phyloP scores from a whole-genome alignment of 2,329 filamentous ascomycete genomes.

The Trichoderma guizhouense region DNA sequence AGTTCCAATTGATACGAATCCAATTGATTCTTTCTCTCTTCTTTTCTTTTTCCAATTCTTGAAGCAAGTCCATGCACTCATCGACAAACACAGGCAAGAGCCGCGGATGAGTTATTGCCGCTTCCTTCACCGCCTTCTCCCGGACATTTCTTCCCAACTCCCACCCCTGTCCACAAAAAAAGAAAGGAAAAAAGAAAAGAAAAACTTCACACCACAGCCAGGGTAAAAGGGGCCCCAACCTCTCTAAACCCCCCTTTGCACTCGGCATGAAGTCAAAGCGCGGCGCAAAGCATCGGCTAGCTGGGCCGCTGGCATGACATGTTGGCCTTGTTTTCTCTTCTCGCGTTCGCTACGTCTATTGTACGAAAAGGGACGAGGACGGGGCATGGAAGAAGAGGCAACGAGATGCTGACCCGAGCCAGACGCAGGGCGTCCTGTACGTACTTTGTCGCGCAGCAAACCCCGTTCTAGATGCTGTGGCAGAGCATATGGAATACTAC shows the following conservation, averaged over 20 bases:
- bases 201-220: background rate
- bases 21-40: background rate
- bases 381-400: background rate
- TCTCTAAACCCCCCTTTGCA: background rate
- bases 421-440: slow-evolving; percentile 17
- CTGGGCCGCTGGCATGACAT: background rate
- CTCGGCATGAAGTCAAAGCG: background rate
- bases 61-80: background rate
- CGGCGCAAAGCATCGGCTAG: background rate
- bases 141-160: background rate
- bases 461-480: slow-evolving; percentile 9
- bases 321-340: background rate
- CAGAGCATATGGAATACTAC: background rate
- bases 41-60: background rate
- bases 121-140: slow-evolving; percentile 5
- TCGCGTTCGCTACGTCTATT: background rate
- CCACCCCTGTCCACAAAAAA: background rate
- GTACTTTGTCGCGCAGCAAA: slow-evolving; percentile 16
- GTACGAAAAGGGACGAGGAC: background rate
- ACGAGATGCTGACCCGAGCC: slow-evolving; percentile 10
- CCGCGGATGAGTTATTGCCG: slow-evolving; percentile 8
- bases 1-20: background rate
- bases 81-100: background rate
- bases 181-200: background rate
- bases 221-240: background rate